Percentiles rank a stretch among this genome's conserved stretches.
Evolutionary conservation across 1,139 yeast species (phyloP).

Genomic region (Ogataea hybrid): DNA sequence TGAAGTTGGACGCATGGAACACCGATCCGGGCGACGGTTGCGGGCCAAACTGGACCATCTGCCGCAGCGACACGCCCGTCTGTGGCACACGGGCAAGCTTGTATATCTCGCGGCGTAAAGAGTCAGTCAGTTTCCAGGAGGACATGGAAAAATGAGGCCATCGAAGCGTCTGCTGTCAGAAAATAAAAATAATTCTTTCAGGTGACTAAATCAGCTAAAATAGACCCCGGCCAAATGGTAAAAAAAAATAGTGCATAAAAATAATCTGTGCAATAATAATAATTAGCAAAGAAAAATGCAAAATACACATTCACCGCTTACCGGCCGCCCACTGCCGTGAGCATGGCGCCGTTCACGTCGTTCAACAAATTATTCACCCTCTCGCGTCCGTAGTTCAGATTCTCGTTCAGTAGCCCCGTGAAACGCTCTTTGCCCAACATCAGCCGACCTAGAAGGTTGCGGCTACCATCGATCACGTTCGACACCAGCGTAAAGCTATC

Average conservation of each 20-base stretch:
- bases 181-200: background rate
- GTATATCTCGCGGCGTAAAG: conserved; percentile 31
- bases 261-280: too few species aligned
- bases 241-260: background rate
- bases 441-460: conserved; percentile 56
- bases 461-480: conserved; percentile 41
- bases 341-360: conserved; percentile 38
- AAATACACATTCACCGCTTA: background rate
- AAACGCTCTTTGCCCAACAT: conserved; percentile 72
- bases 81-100: conserved; percentile 74
- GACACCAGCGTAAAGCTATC: conserved; percentile 23
- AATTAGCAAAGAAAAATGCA: too few species aligned
- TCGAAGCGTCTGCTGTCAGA: background rate
- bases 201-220: background rate
- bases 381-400: conserved; percentile 66
- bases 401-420: conserved; percentile 49
- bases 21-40: conserved; percentile 75
- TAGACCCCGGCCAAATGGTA: conserved; percentile 15
- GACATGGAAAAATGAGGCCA: conserved; percentile 13
- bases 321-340: conserved; percentile 31
- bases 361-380: conserved; percentile 57
- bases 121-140: conserved; percentile 30
- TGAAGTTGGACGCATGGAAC: conserved; percentile 81
- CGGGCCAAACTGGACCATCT: conserved; percentile 92
- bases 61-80: conserved; percentile 79